Evolutionary conservation across 306 rosid genomes (phyloP).

Genomic region (Mimosa pudica): DNA sequence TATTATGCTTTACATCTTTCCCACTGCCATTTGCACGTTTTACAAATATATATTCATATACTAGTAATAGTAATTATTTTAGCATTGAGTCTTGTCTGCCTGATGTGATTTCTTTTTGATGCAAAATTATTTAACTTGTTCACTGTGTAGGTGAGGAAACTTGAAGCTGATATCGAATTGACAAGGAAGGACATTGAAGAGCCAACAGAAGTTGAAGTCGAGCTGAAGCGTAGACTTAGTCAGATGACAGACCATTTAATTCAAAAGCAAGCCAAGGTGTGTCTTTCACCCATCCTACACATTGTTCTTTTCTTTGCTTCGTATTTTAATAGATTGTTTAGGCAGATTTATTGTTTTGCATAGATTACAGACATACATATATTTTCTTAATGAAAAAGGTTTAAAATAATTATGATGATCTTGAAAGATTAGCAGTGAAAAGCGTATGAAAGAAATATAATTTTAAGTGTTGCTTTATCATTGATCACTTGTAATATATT

Average conservation of each 20-base stretch:
- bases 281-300: constrained; percentile 33
- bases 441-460: neutral
- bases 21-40: neutral
- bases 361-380: neutral
- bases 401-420: too few relatives aligned
- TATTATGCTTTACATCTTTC: constrained; percentile 6
- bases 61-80: neutral
- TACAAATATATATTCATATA: constrained; percentile 10
- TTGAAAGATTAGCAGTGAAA: neutral
- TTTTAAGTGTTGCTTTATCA: neutral
- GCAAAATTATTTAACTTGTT: constrained; percentile 24
- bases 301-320: neutral
- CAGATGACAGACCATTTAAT: constrained; percentile 99
- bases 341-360: neutral
- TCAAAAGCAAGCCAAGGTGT: constrained; percentile 92
- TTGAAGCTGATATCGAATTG: constrained; percentile 76
- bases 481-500: neutral
- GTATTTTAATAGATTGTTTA: neutral
- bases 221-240: constrained; percentile 84
- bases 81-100: constrained; percentile 15
- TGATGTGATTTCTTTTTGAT: neutral
- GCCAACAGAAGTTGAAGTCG: constrained; percentile 85
- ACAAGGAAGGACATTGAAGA: constrained; percentile 89
- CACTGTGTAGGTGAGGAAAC: constrained; percentile 64
- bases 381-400: neutral